Conservation (phyloP, 768 basidiomycete species). For the Suillus hirtellus region DNA sequence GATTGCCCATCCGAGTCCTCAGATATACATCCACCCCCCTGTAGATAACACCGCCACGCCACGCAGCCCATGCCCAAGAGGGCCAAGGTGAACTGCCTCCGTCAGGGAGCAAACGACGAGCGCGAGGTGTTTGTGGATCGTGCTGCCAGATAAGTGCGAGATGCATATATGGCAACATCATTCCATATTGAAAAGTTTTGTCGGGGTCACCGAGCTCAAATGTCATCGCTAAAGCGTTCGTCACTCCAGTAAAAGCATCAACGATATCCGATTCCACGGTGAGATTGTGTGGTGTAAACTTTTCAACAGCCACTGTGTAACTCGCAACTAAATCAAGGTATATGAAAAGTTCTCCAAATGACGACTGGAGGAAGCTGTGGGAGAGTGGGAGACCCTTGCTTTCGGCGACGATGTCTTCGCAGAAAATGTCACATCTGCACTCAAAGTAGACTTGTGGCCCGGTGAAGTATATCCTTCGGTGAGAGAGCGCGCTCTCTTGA, state of each 20-base stretch:
- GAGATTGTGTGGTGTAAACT: background rate
- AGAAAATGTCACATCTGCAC: conserved; percentile 13
- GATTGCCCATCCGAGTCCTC: background rate
- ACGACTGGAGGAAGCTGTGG: background rate
- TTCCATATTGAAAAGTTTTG: background rate
- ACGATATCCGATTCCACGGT: background rate
- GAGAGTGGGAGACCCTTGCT: background rate
- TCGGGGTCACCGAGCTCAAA: background rate
- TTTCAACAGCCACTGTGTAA: background rate
- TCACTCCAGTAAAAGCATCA: background rate
- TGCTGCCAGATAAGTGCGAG: conserved; percentile 25
- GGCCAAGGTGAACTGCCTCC: background rate
- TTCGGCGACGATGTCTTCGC: background rate
- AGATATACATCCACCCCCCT: background rate
- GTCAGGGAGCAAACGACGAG: conserved; percentile 13
- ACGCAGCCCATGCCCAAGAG: conserved; percentile 29
- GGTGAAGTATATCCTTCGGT: conserved; percentile 2
- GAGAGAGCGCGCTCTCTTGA: background rate
- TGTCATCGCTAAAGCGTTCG: background rate
- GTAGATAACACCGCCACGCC: conserved; percentile 21
- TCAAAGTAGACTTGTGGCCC: conserved; percentile 24
- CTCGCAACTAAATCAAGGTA: background rate
- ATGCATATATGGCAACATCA: conserved; percentile 15
- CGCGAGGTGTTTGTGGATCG: conserved; percentile 10
- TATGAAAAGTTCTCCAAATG: background rate